Evolutionary conservation across 305 asterid genomes (phyloP), one percentile per base, ranked within the genome.

Genomic region (Fraxinus baroniana): DNA sequence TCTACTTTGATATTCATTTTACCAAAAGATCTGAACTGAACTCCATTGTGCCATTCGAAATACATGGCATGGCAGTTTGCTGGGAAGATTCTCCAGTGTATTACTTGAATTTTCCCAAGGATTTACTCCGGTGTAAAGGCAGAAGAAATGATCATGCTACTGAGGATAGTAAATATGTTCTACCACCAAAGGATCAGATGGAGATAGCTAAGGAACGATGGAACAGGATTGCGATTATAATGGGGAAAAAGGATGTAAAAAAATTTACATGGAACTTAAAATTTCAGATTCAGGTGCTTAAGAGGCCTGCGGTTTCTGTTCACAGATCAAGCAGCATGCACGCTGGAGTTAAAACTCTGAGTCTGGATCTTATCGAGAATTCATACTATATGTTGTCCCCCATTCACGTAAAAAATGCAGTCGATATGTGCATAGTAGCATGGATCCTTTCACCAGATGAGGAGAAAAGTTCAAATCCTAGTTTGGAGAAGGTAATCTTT

Each of bases 401-500:
- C 62, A 80, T 90, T 87, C 86, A 84, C 55, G 76, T 92, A 82
- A 87, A 90, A 84, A 84, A 83, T 87, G 92, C 91, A 49, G 85
- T 94, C 86, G 99, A 97, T 84, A 80, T 94, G 89, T 87, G 91
- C 77, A 85, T 94, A 79, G 92, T 89, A 74, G 90, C 96, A 60
- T 96, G 99, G 99, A 92, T 92, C 81, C 97, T 96, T 85, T 93
- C 98, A 73, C 99, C 99, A 80, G 98, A 96, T 87, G 98, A 92
- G 88, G 99, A 91, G 92, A 94, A 84, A 90, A 92, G 95, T 84
- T 92, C 98, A 74, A 84, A 73, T 83, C 98, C 97, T 60, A 93
- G 89, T 88, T 88, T 97, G 83, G 98, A 97, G 83, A 97, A 94
- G 99, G 98, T 94, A 91, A 80, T 78, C 66, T 68, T 22, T 36